Percentiles rank a stretch among this genome's conserved stretches.
phyloP scores from a whole-genome alignment of 2,329 filamentous ascomycete genomes.

The Phaeosphaeriaceae sp. region DNA sequence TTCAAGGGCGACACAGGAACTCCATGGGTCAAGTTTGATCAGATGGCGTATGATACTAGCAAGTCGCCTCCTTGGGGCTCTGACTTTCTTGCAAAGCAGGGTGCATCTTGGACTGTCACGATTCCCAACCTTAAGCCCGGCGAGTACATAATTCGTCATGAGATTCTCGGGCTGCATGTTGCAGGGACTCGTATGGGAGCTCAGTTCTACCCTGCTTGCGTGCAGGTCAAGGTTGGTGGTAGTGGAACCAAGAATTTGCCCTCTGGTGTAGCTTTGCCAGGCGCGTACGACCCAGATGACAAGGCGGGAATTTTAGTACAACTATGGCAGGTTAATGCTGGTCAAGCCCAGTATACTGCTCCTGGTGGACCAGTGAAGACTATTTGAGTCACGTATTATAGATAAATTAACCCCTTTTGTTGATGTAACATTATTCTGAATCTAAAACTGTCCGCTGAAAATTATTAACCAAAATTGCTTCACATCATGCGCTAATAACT shows the following conservation, averaged over 20 bases:
- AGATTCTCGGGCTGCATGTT: slow-evolving; percentile 26
- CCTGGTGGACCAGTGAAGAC: slow-evolving; percentile 25
- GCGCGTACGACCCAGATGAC: slow-evolving; percentile 30
- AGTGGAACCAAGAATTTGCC: slow-evolving; percentile 18
- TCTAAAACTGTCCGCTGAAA: too few species aligned
- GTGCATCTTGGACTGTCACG: slow-evolving; percentile 42
- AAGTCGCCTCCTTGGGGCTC: slow-evolving; percentile 44
- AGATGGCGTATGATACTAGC: slow-evolving; percentile 41
- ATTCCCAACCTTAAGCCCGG: slow-evolving; percentile 39
- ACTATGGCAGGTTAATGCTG: slow-evolving; percentile 21
- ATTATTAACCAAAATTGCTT: too few species aligned
- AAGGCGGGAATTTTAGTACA: slow-evolving; percentile 21
- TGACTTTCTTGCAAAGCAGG: slow-evolving; percentile 43
- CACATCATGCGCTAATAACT: too few species aligned
- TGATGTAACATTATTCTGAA: too few species aligned
- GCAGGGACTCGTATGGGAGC: slow-evolving; percentile 23
- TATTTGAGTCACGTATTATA: too few species aligned
- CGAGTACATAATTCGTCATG: slow-evolving; percentile 33
- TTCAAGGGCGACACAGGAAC: slow-evolving; percentile 45
- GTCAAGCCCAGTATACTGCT: slow-evolving; percentile 19
- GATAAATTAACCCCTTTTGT: too few species aligned
- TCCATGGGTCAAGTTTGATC: slow-evolving; percentile 50
- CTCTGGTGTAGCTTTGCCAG: slow-evolving; percentile 25
- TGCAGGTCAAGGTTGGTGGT: slow-evolving; percentile 21
- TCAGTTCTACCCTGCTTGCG: slow-evolving; percentile 26